Evolutionary conservation across 2,329 filamentous ascomycete species (phyloP).

Genomic region (Monosporascus sp.): DNA sequence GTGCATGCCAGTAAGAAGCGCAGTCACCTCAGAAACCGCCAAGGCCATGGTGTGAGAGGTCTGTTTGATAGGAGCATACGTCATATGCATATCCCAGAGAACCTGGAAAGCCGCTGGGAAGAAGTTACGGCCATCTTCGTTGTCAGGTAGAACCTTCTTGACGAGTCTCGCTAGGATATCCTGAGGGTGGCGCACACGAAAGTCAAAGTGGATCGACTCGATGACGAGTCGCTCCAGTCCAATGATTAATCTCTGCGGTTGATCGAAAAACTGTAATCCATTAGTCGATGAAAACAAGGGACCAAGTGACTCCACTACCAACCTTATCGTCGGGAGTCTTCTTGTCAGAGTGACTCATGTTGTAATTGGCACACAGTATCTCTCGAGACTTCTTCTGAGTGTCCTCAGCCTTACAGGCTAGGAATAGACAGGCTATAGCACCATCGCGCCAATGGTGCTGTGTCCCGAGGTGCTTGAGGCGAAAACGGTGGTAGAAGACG

Average conservation of each 20-base stretch:
- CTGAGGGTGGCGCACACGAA: constrained; percentile 82
- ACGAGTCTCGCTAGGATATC: constrained; percentile 78
- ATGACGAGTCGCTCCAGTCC: constrained; percentile 89
- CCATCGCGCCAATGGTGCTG: constrained; percentile 87
- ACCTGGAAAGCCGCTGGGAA: constrained; percentile 72
- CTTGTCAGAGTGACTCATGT: constrained; percentile 67
- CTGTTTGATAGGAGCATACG: constrained; percentile 87
- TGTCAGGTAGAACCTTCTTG: constrained; percentile 45
- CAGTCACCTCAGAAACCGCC: constrained; percentile 75
- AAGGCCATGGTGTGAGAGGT: constrained; percentile 81
- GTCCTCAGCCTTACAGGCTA: constrained; percentile 96
- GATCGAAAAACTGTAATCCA: constrained; percentile 67
- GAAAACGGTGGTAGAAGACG: constrained; percentile 90
- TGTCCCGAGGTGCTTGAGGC: constrained; percentile 75
- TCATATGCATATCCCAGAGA: constrained; percentile 86
- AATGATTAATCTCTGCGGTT: constrained; percentile 73
- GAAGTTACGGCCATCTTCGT: constrained; percentile 49
- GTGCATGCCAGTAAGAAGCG: constrained; percentile 58
- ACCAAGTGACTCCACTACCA: constrained; percentile 20
- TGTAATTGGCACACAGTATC: constrained; percentile 85
- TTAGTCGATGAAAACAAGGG: constrained; percentile 3
- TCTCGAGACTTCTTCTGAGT: constrained; percentile 95
- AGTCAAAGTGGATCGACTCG: constrained; percentile 90
- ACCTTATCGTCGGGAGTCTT: constrained; percentile 79
- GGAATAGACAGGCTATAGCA: constrained; percentile 81